Conservation (phyloP, 139 green algal genomes). For the Asterochloris sp. region DNA sequence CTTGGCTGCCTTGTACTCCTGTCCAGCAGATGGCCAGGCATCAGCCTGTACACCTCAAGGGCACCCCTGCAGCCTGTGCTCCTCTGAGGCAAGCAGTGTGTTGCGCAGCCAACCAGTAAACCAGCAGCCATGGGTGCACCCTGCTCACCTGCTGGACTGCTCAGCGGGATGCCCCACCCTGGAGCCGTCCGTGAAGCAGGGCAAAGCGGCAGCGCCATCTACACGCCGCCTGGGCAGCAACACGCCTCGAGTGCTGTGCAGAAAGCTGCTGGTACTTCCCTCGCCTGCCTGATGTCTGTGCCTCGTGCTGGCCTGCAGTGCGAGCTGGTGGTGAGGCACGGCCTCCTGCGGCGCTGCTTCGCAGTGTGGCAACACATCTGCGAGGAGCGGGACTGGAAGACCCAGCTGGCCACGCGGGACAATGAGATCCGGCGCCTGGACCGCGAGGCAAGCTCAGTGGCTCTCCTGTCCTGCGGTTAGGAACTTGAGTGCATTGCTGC, state of each 20-base stretch:
- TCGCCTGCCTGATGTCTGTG: background rate
- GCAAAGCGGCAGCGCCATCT: too few relatives aligned
- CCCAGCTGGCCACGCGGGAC: slow-evolving; percentile 54
- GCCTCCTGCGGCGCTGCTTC: slow-evolving; percentile 55
- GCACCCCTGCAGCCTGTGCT: too few relatives aligned
- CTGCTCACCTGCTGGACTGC: too few relatives aligned
- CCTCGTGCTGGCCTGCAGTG: slow-evolving; percentile 1
- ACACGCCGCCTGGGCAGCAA: background rate
- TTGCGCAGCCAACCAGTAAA: too few relatives aligned
- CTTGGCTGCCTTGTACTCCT: too few relatives aligned
- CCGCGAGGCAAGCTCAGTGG: background rate
- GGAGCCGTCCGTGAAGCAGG: too few relatives aligned
- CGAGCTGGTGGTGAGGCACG: slow-evolving; percentile 29
- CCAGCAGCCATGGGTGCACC: too few relatives aligned
- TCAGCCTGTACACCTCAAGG: too few relatives aligned
- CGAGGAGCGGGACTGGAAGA: slow-evolving; percentile 67
- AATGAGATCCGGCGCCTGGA: slow-evolving; percentile 41
- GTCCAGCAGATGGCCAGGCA: too few relatives aligned
- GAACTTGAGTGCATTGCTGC: too few relatives aligned
- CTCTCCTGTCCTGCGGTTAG: background rate
- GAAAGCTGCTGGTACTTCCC: background rate
- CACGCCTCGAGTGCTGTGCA: background rate
- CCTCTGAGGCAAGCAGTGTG: too few relatives aligned
- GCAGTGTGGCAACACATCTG: slow-evolving; percentile 48
- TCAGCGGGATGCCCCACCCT: too few relatives aligned